Conservation (phyloP, 2,329 filamentous ascomycete genomes). For the Talaromyces sp. region DNA sequence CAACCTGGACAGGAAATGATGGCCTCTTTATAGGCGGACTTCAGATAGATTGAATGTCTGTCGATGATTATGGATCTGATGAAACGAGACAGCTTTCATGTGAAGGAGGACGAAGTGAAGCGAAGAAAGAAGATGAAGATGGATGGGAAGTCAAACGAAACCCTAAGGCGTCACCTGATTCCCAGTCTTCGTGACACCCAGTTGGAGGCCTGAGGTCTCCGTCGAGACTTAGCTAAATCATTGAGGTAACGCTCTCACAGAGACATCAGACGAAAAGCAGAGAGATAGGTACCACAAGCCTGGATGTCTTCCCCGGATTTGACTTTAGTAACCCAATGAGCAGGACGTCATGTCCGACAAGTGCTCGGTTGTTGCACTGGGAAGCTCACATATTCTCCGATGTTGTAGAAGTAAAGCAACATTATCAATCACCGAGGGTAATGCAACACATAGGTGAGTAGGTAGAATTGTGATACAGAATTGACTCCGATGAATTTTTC, state of each 20-base stretch:
- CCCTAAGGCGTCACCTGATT: conserved; percentile 6
- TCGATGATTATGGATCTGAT: neutral
- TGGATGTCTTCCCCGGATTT: neutral
- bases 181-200: neutral
- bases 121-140: neutral
- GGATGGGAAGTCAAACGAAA: neutral
- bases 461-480: neutral
- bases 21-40: neutral
- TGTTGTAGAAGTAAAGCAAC: neutral
- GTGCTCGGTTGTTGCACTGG: neutral
- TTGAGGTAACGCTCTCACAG: neutral
- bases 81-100: neutral
- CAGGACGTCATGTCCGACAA: neutral
- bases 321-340: neutral
- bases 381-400: neutral
- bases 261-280: neutral
- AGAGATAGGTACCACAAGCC: neutral
- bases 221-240: neutral
- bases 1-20: neutral
- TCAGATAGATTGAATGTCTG: neutral
- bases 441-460: neutral
- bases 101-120: neutral
- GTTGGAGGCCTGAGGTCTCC: neutral
- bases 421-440: neutral
- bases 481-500: neutral